A percentile compares a stretch with the other conserved stretches of the same genome.
Evolutionary conservation across 306 rosid genomes (phyloP).

Genomic region (Fragaria ananassa): DNA sequence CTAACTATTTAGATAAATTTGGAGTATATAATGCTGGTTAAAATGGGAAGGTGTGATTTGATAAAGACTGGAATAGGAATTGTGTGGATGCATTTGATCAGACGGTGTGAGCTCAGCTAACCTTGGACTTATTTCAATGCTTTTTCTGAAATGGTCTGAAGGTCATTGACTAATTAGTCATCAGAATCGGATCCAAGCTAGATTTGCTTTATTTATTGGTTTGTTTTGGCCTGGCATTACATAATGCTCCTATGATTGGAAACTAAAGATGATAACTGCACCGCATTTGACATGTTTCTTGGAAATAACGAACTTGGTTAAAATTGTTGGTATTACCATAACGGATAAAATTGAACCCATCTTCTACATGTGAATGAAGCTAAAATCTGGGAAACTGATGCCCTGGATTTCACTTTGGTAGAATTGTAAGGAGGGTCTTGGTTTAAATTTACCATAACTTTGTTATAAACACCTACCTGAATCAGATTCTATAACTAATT

Average conservation of each 20-base stretch:
- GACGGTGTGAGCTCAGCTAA: background rate
- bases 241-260: conserved; percentile 20
- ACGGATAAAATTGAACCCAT: background rate
- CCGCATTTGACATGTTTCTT: background rate
- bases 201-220: conserved; percentile 5
- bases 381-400: background rate
- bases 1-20: no score
- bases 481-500: background rate
- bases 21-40: background rate
- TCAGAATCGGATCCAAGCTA: conserved; percentile 1
- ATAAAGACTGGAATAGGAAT: background rate
- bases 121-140: background rate
- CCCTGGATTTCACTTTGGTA: background rate
- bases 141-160: background rate
- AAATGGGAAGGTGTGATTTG: background rate
- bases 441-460: background rate
- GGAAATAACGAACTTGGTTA: background rate
- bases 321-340: background rate
- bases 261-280: background rate
- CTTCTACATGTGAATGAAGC: background rate
- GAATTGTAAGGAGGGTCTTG: background rate
- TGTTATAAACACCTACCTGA: background rate
- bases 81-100: background rate
- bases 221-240: conserved; percentile 6
- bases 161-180: background rate